These are phyloP conservation scores for Haplosporangium sp. DNA, from an alignment of 371 early-diverging fungal genomes.

Conservation along the genomic window DNA sequence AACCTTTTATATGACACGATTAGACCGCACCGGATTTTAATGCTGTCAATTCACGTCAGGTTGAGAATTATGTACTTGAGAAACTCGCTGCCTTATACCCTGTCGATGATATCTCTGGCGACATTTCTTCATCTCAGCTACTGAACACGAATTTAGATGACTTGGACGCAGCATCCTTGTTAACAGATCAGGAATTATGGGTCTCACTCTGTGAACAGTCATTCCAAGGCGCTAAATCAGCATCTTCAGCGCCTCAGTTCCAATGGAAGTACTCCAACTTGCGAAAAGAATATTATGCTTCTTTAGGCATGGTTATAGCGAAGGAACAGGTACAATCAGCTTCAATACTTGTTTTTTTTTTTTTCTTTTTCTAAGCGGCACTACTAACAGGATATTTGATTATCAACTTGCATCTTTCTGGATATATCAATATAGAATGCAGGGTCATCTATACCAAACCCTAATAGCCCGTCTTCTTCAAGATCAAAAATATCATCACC, in stretches of 20 bases:
- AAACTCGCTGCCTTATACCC: conserved; percentile 40
- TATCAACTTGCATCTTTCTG: neutral
- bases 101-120: conserved; percentile 8
- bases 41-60: conserved; percentile 49
- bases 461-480: conserved; percentile 9
- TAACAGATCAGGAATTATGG: conserved; percentile 47
- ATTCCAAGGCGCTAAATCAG: conserved; percentile 30
- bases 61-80: conserved; percentile 44
- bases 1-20: neutral
- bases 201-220: conserved; percentile 40
- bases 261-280: conserved; percentile 57
- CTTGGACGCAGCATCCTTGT: conserved; percentile 19
- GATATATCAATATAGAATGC: neutral
- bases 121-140: neutral
- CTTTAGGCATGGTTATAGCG: conserved; percentile 40
- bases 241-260: conserved; percentile 48
- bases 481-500: conserved; percentile 39
- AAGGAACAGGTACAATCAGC: conserved; percentile 29
- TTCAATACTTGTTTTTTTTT: no score
- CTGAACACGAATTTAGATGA: conserved; percentile 34
- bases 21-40: conserved; percentile 53
- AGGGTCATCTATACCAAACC: conserved; percentile 23
- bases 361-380: no score
- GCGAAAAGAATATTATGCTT: conserved; percentile 55
- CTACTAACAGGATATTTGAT: neutral